Evolutionary conservation across 805 yeast genomes (phyloP).

Genomic region (Teunomyces gatunensis): DNA sequence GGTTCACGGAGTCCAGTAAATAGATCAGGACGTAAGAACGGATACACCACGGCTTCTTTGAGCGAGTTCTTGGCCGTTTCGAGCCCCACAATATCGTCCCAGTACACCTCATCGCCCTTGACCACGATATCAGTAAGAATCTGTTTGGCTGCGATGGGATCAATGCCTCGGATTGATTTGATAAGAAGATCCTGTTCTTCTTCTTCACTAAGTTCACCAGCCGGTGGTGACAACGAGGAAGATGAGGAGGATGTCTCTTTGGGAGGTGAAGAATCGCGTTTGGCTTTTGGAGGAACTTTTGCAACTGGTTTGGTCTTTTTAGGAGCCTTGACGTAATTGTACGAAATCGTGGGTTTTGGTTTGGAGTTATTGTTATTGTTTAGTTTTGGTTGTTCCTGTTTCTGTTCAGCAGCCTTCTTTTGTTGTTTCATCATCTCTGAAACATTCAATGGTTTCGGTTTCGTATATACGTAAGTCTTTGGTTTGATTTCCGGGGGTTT

Average conservation of each 20-base stretch:
- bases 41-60: slow-evolving; percentile 94
- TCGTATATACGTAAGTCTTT: slow-evolving; percentile 29
- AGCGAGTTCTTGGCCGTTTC: slow-evolving; percentile 84
- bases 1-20: slow-evolving; percentile 92
- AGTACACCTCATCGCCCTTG: slow-evolving; percentile 84
- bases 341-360: slow-evolving; percentile 12
- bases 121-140: slow-evolving; percentile 86
- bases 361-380: slow-evolving; percentile 4
- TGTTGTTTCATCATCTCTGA: slow-evolving; percentile 28
- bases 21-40: slow-evolving; percentile 89
- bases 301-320: slow-evolving; percentile 4
- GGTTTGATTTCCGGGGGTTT: slow-evolving; percentile 22
- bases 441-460: slow-evolving; percentile 40
- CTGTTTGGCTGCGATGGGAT: slow-evolving; percentile 73
- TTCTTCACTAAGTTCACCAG: slow-evolving; percentile 19
- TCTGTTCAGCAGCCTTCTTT: neutral
- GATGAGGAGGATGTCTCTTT: neutral
- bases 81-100: slow-evolving; percentile 95
- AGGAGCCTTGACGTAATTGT: slow-evolving; percentile 11
- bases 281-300: neutral
- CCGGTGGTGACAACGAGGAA: neutral
- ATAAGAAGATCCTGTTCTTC: slow-evolving; percentile 30
- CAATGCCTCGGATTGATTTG: slow-evolving; percentile 65
- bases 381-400: slow-evolving; percentile 7
- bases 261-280: neutral